phyloP scores from a whole-genome alignment of 2,329 filamentous ascomycete species.

The Stemphylium vesicarium region DNA sequence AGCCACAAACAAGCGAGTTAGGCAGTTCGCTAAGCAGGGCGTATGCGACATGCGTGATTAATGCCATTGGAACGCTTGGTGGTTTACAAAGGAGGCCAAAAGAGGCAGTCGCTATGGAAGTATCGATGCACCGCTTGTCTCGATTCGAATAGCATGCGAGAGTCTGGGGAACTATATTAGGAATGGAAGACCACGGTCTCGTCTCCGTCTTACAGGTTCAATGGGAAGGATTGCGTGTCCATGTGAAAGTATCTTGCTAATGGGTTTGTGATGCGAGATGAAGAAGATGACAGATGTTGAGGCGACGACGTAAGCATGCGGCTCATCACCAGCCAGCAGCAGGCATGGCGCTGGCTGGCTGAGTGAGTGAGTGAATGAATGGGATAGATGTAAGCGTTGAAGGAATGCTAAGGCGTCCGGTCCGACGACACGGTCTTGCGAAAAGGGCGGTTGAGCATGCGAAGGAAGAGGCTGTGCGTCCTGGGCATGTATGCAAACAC shows the following conservation, averaged over 20 bases:
- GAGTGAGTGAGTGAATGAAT: neutral
- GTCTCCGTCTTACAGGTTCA: too few relatives aligned
- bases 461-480: conserved; percentile 21
- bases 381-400: too few relatives aligned
- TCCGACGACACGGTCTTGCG: neutral
- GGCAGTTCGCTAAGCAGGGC: conserved; percentile 9
- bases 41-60: conserved; percentile 38
- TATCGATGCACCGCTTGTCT: conserved; percentile 6
- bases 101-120: conserved; percentile 4
- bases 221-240: too few relatives aligned
- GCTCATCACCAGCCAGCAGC: too few relatives aligned
- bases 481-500: conserved; percentile 17
- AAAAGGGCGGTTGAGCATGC: neutral
- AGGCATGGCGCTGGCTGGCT: neutral
- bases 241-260: too few relatives aligned
- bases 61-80: conserved; percentile 36
- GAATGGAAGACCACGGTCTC: neutral
- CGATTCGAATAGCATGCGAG: neutral
- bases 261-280: too few relatives aligned
- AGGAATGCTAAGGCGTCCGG: neutral
- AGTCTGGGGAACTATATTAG: neutral
- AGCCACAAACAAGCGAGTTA: neutral
- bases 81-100: neutral
- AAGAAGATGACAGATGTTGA: too few relatives aligned
- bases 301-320: too few relatives aligned